Evolutionary conservation across 345 rosid genomes (phyloP).

Genomic region (Pistacia vera): DNA sequence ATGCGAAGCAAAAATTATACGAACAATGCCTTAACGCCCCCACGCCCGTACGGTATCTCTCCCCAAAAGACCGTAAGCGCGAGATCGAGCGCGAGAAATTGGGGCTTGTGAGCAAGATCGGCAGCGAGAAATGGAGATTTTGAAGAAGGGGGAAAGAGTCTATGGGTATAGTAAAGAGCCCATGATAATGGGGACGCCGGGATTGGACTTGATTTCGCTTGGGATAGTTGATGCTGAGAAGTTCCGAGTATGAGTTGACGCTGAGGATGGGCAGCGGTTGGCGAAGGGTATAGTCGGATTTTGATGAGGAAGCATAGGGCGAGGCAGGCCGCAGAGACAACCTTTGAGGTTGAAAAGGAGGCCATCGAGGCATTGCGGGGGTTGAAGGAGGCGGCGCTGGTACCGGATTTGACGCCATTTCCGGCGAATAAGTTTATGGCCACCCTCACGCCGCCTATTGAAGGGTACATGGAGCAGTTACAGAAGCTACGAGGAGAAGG

Average conservation of each 20-base stretch:
- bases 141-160: conserved; percentile 58
- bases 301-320: conserved; percentile 82
- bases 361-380: conserved; percentile 79
- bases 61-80: conserved; percentile 59
- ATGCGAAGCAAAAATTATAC: conserved; percentile 51
- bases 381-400: conserved; percentile 66
- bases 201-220: conserved; percentile 68
- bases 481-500: conserved; percentile 73
- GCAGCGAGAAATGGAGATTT: conserved; percentile 62
- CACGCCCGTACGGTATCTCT: conserved; percentile 66
- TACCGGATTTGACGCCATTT: conserved; percentile 77
- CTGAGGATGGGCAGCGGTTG: conserved; percentile 77
- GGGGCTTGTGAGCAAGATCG: conserved; percentile 71
- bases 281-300: conserved; percentile 84
- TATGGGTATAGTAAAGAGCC: conserved; percentile 66
- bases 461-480: conserved; percentile 87
- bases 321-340: conserved; percentile 70
- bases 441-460: conserved; percentile 91
- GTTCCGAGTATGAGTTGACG: conserved; percentile 78
- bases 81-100: conserved; percentile 77
- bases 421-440: conserved; percentile 83
- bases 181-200: conserved; percentile 64
- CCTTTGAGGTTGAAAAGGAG: conserved; percentile 59
- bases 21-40: conserved; percentile 81
- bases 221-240: conserved; percentile 78